These are phyloP conservation scores for Amauroascus niger DNA, from an alignment of 2,329 filamentous ascomycete genomes.

Conservation along the genomic window DNA sequence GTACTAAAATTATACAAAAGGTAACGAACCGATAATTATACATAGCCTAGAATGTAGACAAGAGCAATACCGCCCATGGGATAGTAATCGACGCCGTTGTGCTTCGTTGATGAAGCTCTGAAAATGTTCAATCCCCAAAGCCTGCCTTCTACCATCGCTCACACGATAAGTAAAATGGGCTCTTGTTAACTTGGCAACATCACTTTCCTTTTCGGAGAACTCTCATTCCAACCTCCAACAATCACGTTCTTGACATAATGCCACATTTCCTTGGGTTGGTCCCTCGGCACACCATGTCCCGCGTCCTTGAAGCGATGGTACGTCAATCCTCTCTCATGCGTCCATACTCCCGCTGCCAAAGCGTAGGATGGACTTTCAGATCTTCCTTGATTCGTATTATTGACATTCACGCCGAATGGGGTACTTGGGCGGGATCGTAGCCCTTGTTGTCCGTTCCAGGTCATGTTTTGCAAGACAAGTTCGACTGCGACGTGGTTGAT, in stretches of 20 bases:
- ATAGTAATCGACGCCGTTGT: too few relatives aligned
- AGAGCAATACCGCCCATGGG: too few relatives aligned
- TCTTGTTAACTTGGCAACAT: neutral
- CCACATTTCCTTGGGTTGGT: conserved; percentile 29
- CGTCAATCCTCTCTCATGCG: conserved; percentile 27
- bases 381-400: neutral
- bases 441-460: conserved; percentile 32
- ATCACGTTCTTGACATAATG: conserved; percentile 31
- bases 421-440: conserved; percentile 25
- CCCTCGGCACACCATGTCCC: conserved; percentile 28
- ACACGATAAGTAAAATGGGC: neutral
- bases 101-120: too few relatives aligned
- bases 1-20: too few relatives aligned
- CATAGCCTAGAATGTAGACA: too few relatives aligned
- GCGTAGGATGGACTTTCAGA: neutral
- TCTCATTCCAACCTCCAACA: conserved; percentile 14
- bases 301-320: conserved; percentile 31
- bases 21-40: too few relatives aligned
- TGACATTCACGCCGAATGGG: conserved; percentile 14
- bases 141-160: neutral
- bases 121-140: too few relatives aligned
- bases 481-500: conserved; percentile 32
- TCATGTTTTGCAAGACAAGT: conserved; percentile 34
- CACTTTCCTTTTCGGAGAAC: neutral
- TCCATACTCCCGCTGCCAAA: conserved; percentile 24